These are phyloP conservation scores for Hanseniaspora pseudoguilliermondii DNA, from an alignment of 805 yeast genomes.

Conservation along the genomic window DNA sequence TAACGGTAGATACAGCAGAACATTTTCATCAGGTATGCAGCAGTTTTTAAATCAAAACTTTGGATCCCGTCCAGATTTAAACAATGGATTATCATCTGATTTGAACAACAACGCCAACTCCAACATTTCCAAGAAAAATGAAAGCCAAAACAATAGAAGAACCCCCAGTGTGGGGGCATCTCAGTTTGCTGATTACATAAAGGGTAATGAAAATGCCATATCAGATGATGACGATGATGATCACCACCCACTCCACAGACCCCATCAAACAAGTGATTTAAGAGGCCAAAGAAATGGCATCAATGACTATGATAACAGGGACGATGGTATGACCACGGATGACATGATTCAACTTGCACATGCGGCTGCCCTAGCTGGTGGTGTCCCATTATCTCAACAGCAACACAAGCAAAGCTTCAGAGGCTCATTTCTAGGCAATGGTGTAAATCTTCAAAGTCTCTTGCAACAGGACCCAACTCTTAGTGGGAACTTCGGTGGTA, in stretches of 20 bases:
- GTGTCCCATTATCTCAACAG: constrained; percentile 10
- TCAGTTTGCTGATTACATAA: constrained; percentile 10
- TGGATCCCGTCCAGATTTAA: not conserved
- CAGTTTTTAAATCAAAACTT: constrained; percentile 11
- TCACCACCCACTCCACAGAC: not conserved
- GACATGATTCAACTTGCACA: constrained; percentile 16
- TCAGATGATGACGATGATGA: constrained; percentile 13
- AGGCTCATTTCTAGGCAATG: constrained; percentile 8
- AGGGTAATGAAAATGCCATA: constrained; percentile 12
- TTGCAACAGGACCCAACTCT: constrained; percentile 6
- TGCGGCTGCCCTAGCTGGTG: constrained; percentile 16
- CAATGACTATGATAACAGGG: not conserved
- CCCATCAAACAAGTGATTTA: not conserved
- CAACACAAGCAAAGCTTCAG: constrained; percentile 11
- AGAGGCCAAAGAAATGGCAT: not conserved
- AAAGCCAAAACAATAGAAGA: not conserved
- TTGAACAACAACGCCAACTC: constrained; percentile 7
- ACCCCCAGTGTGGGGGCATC: constrained; percentile 2
- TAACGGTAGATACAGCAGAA: constrained; percentile 10
- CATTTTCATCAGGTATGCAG: constrained; percentile 14
- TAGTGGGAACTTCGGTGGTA: not conserved
- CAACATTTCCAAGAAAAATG: not conserved
- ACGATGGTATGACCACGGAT: constrained; percentile 3
- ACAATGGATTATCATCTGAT: not conserved
- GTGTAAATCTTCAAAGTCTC: constrained; percentile 9